Conservation (phyloP, 495 filamentous ascomycete species). For the Staphylotrichum longicolle region DNA sequence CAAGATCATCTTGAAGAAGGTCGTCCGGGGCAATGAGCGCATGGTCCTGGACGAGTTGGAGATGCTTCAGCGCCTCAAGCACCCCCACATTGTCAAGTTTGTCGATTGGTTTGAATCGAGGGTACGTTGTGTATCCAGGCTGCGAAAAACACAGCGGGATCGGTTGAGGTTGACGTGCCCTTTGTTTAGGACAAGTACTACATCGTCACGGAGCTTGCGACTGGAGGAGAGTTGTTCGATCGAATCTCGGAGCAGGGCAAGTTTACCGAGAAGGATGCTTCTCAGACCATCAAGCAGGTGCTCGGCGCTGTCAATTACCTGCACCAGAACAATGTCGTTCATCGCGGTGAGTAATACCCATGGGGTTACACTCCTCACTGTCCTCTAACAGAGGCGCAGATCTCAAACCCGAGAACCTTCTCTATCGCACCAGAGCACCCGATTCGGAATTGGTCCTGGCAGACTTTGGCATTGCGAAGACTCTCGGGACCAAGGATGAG, state of each 20-base stretch:
- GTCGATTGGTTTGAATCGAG: constrained; percentile 99
- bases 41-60: constrained; percentile 98
- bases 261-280: constrained; percentile 98
- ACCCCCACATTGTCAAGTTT: constrained; percentile 96
- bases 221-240: constrained; percentile 96
- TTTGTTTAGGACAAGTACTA: constrained; percentile 94
- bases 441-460: constrained; percentile 88
- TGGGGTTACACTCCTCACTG: neutral
- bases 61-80: constrained; percentile 83
- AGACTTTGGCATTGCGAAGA: constrained; percentile 99
- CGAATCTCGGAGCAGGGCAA: constrained; percentile 97
- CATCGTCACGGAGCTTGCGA: constrained; percentile 96
- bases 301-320: constrained; percentile 93
- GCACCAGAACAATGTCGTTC: constrained; percentile 92
- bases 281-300: constrained; percentile 93
- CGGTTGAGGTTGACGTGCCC: constrained; percentile 10
- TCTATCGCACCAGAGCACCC: constrained; percentile 77
- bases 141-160: neutral
- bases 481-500: constrained; percentile 85
- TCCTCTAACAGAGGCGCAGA: constrained; percentile 52
- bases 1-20: constrained; percentile 99
- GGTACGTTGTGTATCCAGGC: constrained; percentile 41
- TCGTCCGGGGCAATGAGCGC: constrained; percentile 93
- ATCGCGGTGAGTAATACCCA: constrained; percentile 64
- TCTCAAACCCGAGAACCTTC: constrained; percentile 96